Evolutionary conservation across 305 asterid species (phyloP), one percentile per base, ranked within the genome.

Genomic region (Solanum hybrid): DNA sequence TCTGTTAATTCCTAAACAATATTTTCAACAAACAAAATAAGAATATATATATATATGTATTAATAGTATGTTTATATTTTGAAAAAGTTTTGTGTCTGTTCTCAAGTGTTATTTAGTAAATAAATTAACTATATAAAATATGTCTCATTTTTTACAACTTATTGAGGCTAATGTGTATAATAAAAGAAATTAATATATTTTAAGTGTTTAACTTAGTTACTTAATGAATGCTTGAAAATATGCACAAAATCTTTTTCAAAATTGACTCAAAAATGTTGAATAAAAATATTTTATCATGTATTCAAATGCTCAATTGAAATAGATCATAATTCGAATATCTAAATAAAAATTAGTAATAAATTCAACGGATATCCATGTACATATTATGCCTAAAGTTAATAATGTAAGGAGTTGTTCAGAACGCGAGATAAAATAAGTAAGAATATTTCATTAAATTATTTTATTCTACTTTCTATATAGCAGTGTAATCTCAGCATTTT

Each of bases 1-100:
- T 90, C 99, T 94, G 78, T 97, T 94, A 60, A 95, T 92, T 78
- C 98, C 99, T 97, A 91, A 35, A 88, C 13, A 32, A 89, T 80
- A 72, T 14, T 31, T 69, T 69, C 51, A 26, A 87, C 19, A 31
- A 42, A 72, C 36, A 40, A 26, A 71, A 24, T 69, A 11, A 69
- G 76, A 69, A 34, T 34, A 32, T 32, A n/a, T 69, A 34, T 34
- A 32, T 32, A n/a, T 69, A 66, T 69, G 75, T n/a, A 60, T 60
- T 3, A 60, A 22, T 2, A 60, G 10, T 60, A 60, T 60, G 4
- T 7, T 31, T 4, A 4, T 75, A 75, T 15, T 15, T 31, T 31
- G 12, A 75, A 75, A 29, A 4, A 2, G 1, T 7, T 31, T 4
- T 15, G 13, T 7, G 11, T 2, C 2, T 72, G 19, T 26, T 27